Evolutionary conservation across 2,329 filamentous ascomycete species (phyloP).

Genomic region (Colletotrichum chlorophyti): DNA sequence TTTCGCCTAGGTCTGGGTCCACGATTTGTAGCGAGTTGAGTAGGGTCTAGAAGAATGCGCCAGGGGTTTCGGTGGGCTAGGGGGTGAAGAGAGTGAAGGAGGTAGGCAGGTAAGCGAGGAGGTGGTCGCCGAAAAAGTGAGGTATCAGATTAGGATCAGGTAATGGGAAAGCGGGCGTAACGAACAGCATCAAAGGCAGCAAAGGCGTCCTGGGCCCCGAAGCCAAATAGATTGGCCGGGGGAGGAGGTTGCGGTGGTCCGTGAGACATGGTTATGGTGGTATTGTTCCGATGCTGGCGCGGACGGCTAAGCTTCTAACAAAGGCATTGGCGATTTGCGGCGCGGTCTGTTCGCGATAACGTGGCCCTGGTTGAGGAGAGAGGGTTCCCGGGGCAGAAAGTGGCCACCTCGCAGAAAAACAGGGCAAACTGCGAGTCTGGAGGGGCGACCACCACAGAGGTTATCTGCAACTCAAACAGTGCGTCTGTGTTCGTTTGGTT

Average conservation of each 20-base stretch:
- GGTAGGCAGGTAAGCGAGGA: constrained; percentile 13
- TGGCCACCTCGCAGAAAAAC: constrained; percentile 15
- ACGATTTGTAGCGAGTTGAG: constrained; percentile 4
- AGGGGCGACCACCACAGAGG: too few relatives aligned
- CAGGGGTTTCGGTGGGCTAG: constrained; percentile 13
- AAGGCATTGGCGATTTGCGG: constrained; percentile 23
- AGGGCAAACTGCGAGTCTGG: constrained; percentile 8
- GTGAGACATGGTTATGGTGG: constrained; percentile 42
- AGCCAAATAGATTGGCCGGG: constrained; percentile 44
- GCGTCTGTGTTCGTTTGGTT: background rate
- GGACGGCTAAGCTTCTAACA: constrained; percentile 24
- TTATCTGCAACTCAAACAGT: constrained; percentile 14
- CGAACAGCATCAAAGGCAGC: constrained; percentile 28
- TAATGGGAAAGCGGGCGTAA: constrained; percentile 13
- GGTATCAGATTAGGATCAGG: constrained; percentile 1
- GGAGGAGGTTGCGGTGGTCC: constrained; percentile 42
- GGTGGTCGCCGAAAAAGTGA: background rate
- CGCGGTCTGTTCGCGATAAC: background rate
- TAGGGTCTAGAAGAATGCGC: constrained; percentile 5
- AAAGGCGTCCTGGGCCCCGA: constrained; percentile 36
- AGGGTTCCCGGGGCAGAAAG: background rate
- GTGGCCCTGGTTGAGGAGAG: background rate
- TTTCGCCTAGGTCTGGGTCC: too few relatives aligned
- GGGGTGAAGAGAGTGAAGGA: background rate
- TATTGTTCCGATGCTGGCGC: constrained; percentile 23